phyloP scores from a whole-genome alignment of 345 rosid genomes.

The Salix koriyanagi region DNA sequence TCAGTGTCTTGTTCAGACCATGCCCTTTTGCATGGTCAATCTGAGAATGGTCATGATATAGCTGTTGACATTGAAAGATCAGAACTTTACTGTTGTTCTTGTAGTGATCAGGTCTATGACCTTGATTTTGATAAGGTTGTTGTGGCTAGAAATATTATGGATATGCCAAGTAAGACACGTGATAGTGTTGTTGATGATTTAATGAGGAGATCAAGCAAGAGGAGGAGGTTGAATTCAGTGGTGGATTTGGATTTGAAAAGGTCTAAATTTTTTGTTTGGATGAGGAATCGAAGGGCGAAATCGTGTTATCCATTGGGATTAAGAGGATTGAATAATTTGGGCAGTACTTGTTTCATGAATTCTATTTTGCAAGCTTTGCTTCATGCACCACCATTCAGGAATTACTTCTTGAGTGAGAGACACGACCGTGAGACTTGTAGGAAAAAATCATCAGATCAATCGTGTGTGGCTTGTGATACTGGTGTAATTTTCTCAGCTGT shows the following conservation, averaged over 20 bases:
- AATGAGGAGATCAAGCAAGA: constrained; percentile 24
- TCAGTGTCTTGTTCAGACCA: constrained; percentile 18
- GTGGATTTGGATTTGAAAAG: constrained; percentile 49
- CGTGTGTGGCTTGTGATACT: constrained; percentile 25
- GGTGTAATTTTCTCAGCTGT: constrained; percentile 19
- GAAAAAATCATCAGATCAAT: constrained; percentile 20
- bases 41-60: constrained; percentile 20
- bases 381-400: constrained; percentile 27
- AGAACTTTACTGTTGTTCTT: constrained; percentile 27
- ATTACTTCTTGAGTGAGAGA: constrained; percentile 25
- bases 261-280: constrained; percentile 27
- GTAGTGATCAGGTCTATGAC: constrained; percentile 31
- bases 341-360: constrained; percentile 32
- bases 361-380: constrained; percentile 32
- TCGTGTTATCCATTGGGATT: constrained; percentile 29
- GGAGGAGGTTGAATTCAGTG: constrained; percentile 31
- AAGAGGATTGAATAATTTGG: constrained; percentile 32
- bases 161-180: constrained; percentile 12
- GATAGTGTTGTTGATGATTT: constrained; percentile 10
- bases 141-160: constrained; percentile 17
- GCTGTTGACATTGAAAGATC: constrained; percentile 29
- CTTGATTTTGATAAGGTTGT: constrained; percentile 31
- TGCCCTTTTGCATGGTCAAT: constrained; percentile 17
- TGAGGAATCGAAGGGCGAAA: constrained; percentile 23
- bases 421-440: constrained; percentile 23